Percentiles rank a stretch among this genome's conserved stretches.
Conservation (phyloP, 2,329 filamentous ascomycete species). For the Diaporthe nobilis region DNA sequence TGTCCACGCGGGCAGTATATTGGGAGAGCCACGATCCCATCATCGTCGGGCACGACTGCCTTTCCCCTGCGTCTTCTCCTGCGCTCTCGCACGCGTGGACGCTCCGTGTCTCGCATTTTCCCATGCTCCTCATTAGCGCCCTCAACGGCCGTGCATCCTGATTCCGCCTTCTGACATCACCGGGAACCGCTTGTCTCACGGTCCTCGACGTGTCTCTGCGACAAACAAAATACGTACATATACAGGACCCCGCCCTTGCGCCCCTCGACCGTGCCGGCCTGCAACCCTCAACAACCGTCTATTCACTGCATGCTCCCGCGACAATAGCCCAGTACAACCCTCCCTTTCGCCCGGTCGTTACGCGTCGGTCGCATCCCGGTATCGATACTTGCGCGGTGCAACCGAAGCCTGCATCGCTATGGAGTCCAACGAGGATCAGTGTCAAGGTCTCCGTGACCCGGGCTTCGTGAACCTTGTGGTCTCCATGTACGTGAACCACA, state of each 20-base stretch:
- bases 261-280: neutral
- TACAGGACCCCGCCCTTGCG: neutral
- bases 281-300: neutral
- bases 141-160: constrained; percentile 29
- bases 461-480: constrained; percentile 69
- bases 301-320: neutral
- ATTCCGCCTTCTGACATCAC: constrained; percentile 31
- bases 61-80: constrained; percentile 9
- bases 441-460: constrained; percentile 66
- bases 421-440: constrained; percentile 56
- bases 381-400: constrained; percentile 1
- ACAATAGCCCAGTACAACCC: neutral
- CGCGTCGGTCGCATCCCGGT: neutral
- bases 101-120: constrained; percentile 18
- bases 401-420: constrained; percentile 45
- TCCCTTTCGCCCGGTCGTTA: neutral
- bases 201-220: constrained; percentile 5
- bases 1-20: neutral
- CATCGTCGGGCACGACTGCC: constrained; percentile 23
- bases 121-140: neutral
- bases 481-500: constrained; percentile 63
- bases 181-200: constrained; percentile 3
- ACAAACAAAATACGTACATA: constrained; percentile 17
- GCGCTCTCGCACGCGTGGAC: constrained; percentile 3
- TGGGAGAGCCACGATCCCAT: constrained; percentile 11